Base-by-base conservation (phyloP, 768 basidiomycete genomes). In the Tephrocybe sp. region DNA sequence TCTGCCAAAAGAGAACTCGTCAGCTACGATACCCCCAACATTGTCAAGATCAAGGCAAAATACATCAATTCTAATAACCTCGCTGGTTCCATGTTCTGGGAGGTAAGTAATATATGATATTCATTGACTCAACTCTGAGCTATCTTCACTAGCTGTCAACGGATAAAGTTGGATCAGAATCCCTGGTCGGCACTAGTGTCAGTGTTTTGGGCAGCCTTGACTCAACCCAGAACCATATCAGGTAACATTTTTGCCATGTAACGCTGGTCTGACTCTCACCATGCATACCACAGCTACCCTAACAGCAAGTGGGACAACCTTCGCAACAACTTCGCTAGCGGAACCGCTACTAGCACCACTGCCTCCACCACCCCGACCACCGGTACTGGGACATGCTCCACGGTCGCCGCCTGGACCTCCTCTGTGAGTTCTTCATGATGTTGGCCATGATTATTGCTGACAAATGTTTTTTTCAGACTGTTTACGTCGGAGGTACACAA, bases 71-170 rank as follows among this genome's bases (percentile, higher is more conserved):
- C 74, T 3, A 77, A 83, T 12, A 76, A 78, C 4, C 73, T 93
- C 58, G 86, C 72, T 9, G 86, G 85, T 2, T 79, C 82, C 45
- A 86, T 88, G 86, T 87, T 83, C 69, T 88, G 87, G 86, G 85
- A 85, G 62, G 71, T 71, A 49, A 72, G 74, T 33, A n/a, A n/a
- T n/a, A n/a, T n/a, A n/a, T n/a, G n/a, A n/a, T n/a, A n/a, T n/a
- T n/a, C n/a, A n/a, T n/a, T n/a, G n/a, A n/a, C n/a, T n/a, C n/a
- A n/a, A n/a, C n/a, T n/a, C n/a, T 37, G 5, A 42, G 18, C 10
- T 25, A n/a, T 42, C 67, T 45, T 24, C 36, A 33, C 4, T 55
- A 74, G 77, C 72, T 85, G 6, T 85, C 80, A 12, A 80, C 76
- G 3, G 85, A 87, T 63, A 84, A 82, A 62, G 69, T 71, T 23